Conservation (phyloP, 768 basidiomycete genomes). For the Mycena venus region DNA sequence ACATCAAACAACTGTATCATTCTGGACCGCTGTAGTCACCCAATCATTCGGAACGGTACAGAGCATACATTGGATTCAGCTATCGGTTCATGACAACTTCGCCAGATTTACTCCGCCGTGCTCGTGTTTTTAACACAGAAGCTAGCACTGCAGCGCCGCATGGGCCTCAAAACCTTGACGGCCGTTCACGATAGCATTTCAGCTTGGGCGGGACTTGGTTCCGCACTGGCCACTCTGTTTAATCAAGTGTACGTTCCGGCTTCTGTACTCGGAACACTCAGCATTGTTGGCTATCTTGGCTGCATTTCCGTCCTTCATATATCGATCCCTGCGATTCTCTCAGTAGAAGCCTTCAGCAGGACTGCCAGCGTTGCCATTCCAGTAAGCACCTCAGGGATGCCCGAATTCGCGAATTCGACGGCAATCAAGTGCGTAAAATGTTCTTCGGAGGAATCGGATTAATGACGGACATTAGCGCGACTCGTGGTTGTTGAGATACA, state of each 20-base stretch:
- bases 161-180: constrained; percentile 29
- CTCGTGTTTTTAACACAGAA: constrained; percentile 37
- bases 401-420: not conserved
- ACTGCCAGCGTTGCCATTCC: not conserved
- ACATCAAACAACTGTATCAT: constrained; percentile 1
- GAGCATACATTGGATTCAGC: not conserved
- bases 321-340: not conserved
- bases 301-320: constrained; percentile 1
- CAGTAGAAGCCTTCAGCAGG: not conserved
- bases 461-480: too few relatives aligned
- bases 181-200: constrained; percentile 32
- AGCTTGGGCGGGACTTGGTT: constrained; percentile 40
- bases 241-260: constrained; percentile 15
- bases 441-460: not conserved
- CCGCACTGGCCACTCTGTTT: constrained; percentile 31
- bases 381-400: not conserved
- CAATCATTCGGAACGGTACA: not conserved
- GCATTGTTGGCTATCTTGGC: not conserved
- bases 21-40: not conserved
- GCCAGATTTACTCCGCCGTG: not conserved
- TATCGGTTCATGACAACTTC: not conserved
- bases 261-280: not conserved
- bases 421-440: not conserved
- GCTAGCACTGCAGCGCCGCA: constrained; percentile 15
- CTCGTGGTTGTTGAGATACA: too few relatives aligned